Base-by-base conservation (phyloP, 495 filamentous ascomycete species). In the Tuber aestivum region DNA sequence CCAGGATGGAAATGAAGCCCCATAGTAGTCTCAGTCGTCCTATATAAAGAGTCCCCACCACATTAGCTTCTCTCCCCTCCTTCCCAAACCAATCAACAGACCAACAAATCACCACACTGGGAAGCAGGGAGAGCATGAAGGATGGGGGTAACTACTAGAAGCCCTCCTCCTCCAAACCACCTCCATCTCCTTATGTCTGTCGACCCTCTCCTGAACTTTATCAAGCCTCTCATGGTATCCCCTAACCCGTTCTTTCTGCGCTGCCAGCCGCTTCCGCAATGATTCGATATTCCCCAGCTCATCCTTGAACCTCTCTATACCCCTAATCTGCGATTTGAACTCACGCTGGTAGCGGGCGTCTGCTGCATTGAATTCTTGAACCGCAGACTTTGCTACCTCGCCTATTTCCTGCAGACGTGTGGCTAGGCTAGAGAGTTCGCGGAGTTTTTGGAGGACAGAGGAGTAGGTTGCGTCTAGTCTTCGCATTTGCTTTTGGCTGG, bases 401-500 rank as follows among this genome's bases (percentile, higher is more conserved):
- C 91, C 89, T 6, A 97, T 88, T 71, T 92, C 89, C 76, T 92
- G 90, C 32, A 97, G 87, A 6, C 87, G 89, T 2, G 85, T 77
- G 37, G 97, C 88, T 3, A 91, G 93, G 71, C 87, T 86, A 72
- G 91, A 90, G 44, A 97, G 85, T 0, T 89, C 84, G 68, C 89
- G 87, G 42, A 95, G 86, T 75, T 92, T 95, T 81, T 95, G 91
- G 23, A 95, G 86, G 8, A 97, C 87, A 6, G 91, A 90, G 80
- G 94, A 94, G 85, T 97, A 97, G 0, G 91, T 94, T 79, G 92
- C 91, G 81, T 97, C 93, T n/a, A 97, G 87, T 18, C 68, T 72
- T 18, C 69, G 69, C 89, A 89, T 76, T 89, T 88, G 32, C 90
- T 95, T 5, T 90, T 89, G 48, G 87, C 87, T 65, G 83, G 86